Evolutionary conservation across 257 asterid species (phyloP).

Genomic region (Forsythia suspensa): DNA sequence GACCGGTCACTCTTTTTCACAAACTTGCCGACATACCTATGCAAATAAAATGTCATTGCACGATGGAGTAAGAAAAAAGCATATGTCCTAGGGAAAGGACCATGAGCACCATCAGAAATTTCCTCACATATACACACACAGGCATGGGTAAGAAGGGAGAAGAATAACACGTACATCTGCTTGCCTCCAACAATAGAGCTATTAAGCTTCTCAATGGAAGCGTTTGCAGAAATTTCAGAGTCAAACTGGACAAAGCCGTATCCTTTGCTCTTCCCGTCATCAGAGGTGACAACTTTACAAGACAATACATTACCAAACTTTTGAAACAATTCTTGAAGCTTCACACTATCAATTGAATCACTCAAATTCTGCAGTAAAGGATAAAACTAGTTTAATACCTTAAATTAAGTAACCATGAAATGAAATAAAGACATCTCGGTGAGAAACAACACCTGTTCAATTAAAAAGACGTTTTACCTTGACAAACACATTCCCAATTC

Average conservation of each 20-base stretch:
- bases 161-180: slow-evolving; percentile 41
- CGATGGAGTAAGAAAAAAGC: background rate
- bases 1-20: slow-evolving; percentile 53
- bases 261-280: slow-evolving; percentile 64
- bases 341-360: slow-evolving; percentile 40
- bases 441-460: slow-evolving; percentile 5
- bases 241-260: slow-evolving; percentile 66
- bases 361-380: slow-evolving; percentile 42
- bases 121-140: background rate
- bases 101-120: slow-evolving; percentile 8
- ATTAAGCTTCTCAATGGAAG: slow-evolving; percentile 54
- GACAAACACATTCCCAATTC: slow-evolving; percentile 56
- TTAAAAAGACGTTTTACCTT: slow-evolving; percentile 34
- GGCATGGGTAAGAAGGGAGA: background rate
- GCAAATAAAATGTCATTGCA: slow-evolving; percentile 13
- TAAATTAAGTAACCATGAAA: slow-evolving; percentile 11
- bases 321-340: slow-evolving; percentile 58
- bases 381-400: background rate
- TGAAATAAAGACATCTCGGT: slow-evolving; percentile 3
- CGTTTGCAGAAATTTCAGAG: slow-evolving; percentile 42
- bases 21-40: slow-evolving; percentile 58
- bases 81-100: background rate
- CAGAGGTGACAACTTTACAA: slow-evolving; percentile 50
- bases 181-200: slow-evolving; percentile 43
- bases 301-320: slow-evolving; percentile 50